Conservation (phyloP, 306 rosid genomes). For the Acacia confusa region DNA sequence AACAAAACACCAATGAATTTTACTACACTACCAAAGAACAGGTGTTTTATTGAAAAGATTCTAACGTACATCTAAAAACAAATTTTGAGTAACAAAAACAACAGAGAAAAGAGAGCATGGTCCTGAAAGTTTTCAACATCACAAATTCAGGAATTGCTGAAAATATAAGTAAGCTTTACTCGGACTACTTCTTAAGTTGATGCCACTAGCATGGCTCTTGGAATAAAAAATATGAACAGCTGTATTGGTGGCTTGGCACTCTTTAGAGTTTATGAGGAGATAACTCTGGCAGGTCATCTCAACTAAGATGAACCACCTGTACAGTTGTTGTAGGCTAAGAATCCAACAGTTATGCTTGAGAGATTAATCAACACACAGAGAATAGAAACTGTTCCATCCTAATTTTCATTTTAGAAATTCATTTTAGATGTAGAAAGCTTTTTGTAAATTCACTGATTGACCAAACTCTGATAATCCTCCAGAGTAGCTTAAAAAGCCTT, state of each 20-base stretch:
- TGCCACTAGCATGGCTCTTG: constrained; percentile 8
- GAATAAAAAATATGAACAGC: constrained; percentile 7
- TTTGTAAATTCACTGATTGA: neutral
- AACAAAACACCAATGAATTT: neutral
- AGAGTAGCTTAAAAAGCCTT: constrained; percentile 2
- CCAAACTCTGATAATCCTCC: constrained; percentile 17
- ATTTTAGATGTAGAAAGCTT: constrained; percentile 10
- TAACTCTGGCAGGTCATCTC: neutral
- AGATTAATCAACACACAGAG: neutral
- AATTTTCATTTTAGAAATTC: constrained; percentile 13
- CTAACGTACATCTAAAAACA: neutral
- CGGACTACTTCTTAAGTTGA: constrained; percentile 16
- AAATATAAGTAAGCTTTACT: neutral
- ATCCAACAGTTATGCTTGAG: constrained; percentile 11
- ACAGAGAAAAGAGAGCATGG: constrained; percentile 3
- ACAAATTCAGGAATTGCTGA: neutral
- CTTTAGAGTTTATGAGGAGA: constrained; percentile 7
- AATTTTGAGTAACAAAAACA: neutral
- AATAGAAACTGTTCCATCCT: neutral
- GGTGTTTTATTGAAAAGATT: neutral
- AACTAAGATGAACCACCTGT: constrained; percentile 5
- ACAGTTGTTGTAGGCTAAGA: constrained; percentile 1
- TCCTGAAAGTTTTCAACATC: neutral
- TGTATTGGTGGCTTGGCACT: neutral
- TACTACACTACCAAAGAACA: constrained; percentile 8